Evolutionary conservation across 2,329 filamentous ascomycete genomes (phyloP).

Genomic region (Phaeosphaeria sp.): DNA sequence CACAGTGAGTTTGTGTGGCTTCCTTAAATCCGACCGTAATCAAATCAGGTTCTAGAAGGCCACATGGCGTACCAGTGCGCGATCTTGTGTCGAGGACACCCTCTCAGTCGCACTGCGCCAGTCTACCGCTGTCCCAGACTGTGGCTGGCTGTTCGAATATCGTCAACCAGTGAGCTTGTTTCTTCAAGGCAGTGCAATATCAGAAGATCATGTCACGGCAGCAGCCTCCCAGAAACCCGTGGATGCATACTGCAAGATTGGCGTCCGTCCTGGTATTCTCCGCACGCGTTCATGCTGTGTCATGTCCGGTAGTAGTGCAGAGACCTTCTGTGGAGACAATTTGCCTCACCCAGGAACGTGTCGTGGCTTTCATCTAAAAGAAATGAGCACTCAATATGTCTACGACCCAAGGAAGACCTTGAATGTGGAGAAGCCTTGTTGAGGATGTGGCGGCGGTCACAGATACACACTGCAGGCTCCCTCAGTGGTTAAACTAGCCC

Average conservation of each 20-base stretch:
- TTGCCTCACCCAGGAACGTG: conserved; percentile 17
- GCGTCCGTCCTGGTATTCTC: conserved; percentile 18
- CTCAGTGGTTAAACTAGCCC: conserved; percentile 15
- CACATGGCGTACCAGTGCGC: conserved; percentile 32
- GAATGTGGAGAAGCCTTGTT: conserved; percentile 38
- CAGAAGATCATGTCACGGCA: conserved; percentile 14
- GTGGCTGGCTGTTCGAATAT: conserved; percentile 15
- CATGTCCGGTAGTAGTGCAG: conserved; percentile 21
- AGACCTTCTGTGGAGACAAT: conserved; percentile 33
- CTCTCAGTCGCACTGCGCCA: conserved; percentile 10
- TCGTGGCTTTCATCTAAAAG: conserved; percentile 31
- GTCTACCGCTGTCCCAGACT: conserved; percentile 20
- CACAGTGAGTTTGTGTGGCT: conserved; percentile 1
- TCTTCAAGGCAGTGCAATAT: conserved; percentile 17
- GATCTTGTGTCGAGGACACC: conserved; percentile 24
- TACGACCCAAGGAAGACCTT: conserved; percentile 17
- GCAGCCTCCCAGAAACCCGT: conserved; percentile 9
- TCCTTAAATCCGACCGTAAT: conserved; percentile 15
- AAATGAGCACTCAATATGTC: conserved; percentile 20
- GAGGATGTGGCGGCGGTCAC: conserved; percentile 22
- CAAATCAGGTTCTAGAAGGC: conserved; percentile 36
- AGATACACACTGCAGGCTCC: conserved; percentile 22
- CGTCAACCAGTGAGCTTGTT: conserved; percentile 11
- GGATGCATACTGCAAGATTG: conserved; percentile 8
- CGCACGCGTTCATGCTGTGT: conserved; percentile 12